These are phyloP conservation scores for Butyriboletus loyo DNA, from an alignment of 768 basidiomycete species.

Conservation along the genomic window DNA sequence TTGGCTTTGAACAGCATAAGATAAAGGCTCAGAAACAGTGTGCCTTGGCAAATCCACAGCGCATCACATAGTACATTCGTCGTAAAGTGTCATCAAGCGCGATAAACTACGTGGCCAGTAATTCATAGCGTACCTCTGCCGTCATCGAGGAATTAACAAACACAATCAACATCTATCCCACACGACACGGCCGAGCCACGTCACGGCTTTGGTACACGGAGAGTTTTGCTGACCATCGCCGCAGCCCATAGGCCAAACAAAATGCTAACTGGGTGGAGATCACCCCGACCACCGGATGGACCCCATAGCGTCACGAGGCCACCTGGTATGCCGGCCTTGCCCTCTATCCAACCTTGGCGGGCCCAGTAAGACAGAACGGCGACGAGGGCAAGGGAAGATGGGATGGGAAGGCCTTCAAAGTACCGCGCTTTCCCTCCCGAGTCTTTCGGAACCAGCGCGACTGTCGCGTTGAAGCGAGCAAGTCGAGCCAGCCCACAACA, in stretches of 20 bases:
- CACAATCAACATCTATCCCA: not conserved
- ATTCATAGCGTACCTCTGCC: slow-evolving; percentile 4
- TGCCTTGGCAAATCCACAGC: slow-evolving; percentile 2
- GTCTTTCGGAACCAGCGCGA: slow-evolving; percentile 90
- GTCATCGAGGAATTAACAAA: not conserved
- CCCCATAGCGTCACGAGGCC: slow-evolving; percentile 79
- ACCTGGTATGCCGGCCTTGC: slow-evolving; percentile 69
- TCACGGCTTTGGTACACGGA: slow-evolving; percentile 79
- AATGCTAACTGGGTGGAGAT: slow-evolving; percentile 76
- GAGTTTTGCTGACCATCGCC: slow-evolving; percentile 97
- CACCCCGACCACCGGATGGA: slow-evolving; percentile 66
- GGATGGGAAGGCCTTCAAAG: slow-evolving; percentile 98
- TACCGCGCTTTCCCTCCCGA: slow-evolving; percentile 83
- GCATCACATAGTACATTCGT: slow-evolving; percentile 13
- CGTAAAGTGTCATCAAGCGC: slow-evolving; percentile 10
- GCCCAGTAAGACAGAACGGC: slow-evolving; percentile 78
- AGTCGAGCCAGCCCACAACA: slow-evolving; percentile 96
- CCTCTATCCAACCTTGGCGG: slow-evolving; percentile 80
- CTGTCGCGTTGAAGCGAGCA: slow-evolving; percentile 98
- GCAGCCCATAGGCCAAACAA: slow-evolving; percentile 88
- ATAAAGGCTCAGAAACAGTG: too few species aligned
- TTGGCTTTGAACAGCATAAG: too few species aligned
- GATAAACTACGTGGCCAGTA: slow-evolving; percentile 2
- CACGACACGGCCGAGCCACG: not conserved
- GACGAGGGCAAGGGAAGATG: slow-evolving; percentile 82